Evolutionary conservation across 2,329 filamentous ascomycete genomes (phyloP), one percentile per base, ranked within the genome.

Genomic region (Trichoderma endophyticum): DNA sequence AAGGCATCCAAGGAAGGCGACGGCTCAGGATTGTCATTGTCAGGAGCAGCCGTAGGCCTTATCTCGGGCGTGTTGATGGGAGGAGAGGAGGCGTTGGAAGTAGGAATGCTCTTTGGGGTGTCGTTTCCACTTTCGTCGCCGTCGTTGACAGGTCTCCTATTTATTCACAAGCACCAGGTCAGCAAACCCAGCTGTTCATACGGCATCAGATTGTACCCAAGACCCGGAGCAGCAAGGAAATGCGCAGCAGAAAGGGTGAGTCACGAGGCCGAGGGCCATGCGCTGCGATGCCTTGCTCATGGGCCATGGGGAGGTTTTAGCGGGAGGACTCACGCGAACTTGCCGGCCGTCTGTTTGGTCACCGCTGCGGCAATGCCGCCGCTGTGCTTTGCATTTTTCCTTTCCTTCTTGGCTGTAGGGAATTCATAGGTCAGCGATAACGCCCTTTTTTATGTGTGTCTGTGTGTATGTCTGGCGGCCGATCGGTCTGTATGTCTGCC

Each of bases 381-480:
- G 77, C 80, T 81, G 77, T 87, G 85, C 84, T 83, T 87, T 79
- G 83, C 85, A 86, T 87, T 81, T 81, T 86, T 88, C 80, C 82
- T 85, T 77, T 85, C 82, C 79, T 86, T 87, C 83, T 86, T 73
- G 71, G 57, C 71, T 73, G 48, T n/a, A 51, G 48, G 18, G 48
- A 70, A 56, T 9, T 24, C 59, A 70, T 64, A 32, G 30, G 56
- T 70, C 39, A 70, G 66, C 30, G 12, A 65, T 36, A 28, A 24
- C 30, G 39, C 32, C 43, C 67, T 63, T 21, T 36, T 36, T 70
- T 18, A 56, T 54, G 67, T 28, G 15, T 63, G 32, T 62, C 28
- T 24, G 34, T 14, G 26, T 30, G 64, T 30, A 9, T 56, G 36
- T 43, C 21, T 51, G 34, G 26, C 60, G 64, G 51, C 26, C 69